Evolutionary conservation across 1,284 basidiomycete genomes (phyloP).

Genomic region (Microbotryum lychnidis-dioicae): DNA sequence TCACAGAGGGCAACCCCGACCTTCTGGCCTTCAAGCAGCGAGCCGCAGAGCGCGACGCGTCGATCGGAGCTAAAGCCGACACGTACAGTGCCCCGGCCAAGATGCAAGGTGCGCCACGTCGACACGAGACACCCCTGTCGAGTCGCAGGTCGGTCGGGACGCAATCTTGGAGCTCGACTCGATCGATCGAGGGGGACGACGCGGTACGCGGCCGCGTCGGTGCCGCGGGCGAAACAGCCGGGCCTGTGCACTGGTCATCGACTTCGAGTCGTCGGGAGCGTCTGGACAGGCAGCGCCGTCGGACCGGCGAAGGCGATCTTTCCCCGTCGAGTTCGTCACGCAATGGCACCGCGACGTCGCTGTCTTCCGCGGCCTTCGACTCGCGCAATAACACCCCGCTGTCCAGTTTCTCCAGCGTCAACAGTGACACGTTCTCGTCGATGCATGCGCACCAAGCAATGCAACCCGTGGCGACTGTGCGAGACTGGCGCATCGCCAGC

Average conservation of each 20-base stretch:
- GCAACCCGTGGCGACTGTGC: too few relatives aligned
- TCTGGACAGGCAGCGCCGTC: constrained; percentile 17
- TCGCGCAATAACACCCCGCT: constrained; percentile 22
- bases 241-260: constrained; percentile 26
- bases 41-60: constrained; percentile 30
- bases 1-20: constrained; percentile 35
- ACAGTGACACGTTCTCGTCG: neutral
- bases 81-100: constrained; percentile 33
- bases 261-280: constrained; percentile 26
- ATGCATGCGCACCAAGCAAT: too few relatives aligned
- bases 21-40: constrained; percentile 34
- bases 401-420: constrained; percentile 25
- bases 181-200: constrained; percentile 11
- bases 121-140: constrained; percentile 22
- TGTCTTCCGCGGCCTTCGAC: constrained; percentile 12
- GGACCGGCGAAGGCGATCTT: constrained; percentile 8
- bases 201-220: neutral
- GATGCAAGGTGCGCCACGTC: constrained; percentile 25
- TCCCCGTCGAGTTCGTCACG: constrained; percentile 21
- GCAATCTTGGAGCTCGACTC: constrained; percentile 18
- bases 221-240: constrained; percentile 1
- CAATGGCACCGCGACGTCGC: constrained; percentile 10
- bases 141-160: constrained; percentile 20
- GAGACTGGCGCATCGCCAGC: neutral
- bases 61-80: constrained; percentile 24